Percentiles rank a stretch among this genome's conserved stretches.
phyloP scores from a whole-genome alignment of 805 yeast species.

The Candida coquimbonensis region DNA sequence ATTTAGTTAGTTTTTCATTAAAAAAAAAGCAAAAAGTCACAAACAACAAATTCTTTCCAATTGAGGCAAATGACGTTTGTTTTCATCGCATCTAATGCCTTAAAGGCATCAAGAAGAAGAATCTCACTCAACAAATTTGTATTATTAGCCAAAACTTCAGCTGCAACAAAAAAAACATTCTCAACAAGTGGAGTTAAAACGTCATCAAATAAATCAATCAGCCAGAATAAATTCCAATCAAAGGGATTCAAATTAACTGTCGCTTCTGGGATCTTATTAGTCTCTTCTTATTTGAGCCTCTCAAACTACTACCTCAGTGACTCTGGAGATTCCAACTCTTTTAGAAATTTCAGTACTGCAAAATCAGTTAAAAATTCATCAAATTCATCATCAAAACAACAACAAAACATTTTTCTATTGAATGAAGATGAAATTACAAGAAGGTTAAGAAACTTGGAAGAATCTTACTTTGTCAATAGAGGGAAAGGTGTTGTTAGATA shows the following conservation, averaged over 20 bases:
- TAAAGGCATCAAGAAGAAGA: neutral
- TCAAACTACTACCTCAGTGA: constrained; percentile 21
- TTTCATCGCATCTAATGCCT: constrained; percentile 4
- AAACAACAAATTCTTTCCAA: neutral
- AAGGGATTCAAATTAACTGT: constrained; percentile 19
- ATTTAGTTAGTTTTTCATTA: no score
- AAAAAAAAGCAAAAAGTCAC: neutral
- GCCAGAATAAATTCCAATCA: neutral
- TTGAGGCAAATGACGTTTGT: constrained; percentile 1
- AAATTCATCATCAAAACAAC: constrained; percentile 22
- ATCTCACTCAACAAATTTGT: neutral
- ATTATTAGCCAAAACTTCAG: no score
- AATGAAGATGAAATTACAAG: constrained; percentile 66
- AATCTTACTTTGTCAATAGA: constrained; percentile 71
- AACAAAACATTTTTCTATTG: constrained; percentile 50
- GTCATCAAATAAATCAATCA: neutral
- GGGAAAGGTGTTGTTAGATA: constrained; percentile 85
- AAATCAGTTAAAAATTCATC: constrained; percentile 13
- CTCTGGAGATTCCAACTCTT: constrained; percentile 17
- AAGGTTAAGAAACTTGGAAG: constrained; percentile 66
- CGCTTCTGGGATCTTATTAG: constrained; percentile 24
- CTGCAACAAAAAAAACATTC: neutral
- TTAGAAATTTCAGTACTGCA: constrained; percentile 18
- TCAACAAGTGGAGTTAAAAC: neutral
- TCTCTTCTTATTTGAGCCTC: constrained; percentile 22